Evolutionary conservation across 371 early-diverging fungal genomes (phyloP).

Genomic region (Mucor irregularis): DNA sequence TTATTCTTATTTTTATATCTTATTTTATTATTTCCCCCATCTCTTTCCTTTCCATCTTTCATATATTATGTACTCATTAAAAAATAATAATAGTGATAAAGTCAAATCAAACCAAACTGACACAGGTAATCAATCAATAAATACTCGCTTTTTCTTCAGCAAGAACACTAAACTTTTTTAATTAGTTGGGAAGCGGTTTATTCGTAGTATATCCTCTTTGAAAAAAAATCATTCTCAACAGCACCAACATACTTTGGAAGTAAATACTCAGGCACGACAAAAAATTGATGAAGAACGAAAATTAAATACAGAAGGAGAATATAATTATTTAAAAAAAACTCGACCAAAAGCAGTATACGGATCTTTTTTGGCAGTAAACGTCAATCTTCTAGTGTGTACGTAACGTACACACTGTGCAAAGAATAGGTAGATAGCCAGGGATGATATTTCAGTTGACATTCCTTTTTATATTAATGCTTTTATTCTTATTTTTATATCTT

Average conservation of each 20-base stretch:
- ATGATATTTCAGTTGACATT: conserved; percentile 9
- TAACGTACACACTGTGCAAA: background rate
- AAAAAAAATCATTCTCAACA: conserved; percentile 9
- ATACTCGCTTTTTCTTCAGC: no score
- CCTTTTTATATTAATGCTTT: conserved; percentile 1
- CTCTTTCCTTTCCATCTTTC: background rate
- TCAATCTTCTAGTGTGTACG: background rate
- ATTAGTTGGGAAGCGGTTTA: conserved; percentile 16
- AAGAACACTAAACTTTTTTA: conserved; percentile 1
- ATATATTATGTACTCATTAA: conserved; percentile 8
- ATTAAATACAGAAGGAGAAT: background rate
- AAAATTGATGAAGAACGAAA: conserved; percentile 5
- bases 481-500: background rate
- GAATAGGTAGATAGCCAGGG: conserved; percentile 1
- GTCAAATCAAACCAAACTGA: background rate
- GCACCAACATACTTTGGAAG: background rate
- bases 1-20: background rate
- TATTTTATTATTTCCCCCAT: background rate
- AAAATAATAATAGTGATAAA: conserved; percentile 6
- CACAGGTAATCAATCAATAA: conserved; percentile 2
- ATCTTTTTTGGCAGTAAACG: background rate
- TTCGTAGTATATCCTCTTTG: conserved; percentile 19
- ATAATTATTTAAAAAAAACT: no score
- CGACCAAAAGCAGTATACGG: background rate
- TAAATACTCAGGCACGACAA: background rate